A percentile compares a stretch with the other conserved stretches of the same genome.
Conservation (phyloP, 495 filamentous ascomycete species). For the Aspergillus sclerotioniger region DNA sequence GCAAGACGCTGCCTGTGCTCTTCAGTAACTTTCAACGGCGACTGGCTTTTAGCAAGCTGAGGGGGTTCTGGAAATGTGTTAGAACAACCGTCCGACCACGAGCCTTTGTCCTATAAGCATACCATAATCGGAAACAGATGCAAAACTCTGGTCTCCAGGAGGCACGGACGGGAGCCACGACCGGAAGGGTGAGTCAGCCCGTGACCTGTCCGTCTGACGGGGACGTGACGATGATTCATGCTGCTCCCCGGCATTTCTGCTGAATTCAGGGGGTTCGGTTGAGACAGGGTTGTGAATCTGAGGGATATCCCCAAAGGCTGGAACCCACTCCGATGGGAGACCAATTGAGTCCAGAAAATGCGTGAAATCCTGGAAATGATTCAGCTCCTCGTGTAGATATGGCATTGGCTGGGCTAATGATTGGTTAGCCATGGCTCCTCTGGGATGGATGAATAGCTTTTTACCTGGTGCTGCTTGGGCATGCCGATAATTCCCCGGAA, state of each 20-base stretch:
- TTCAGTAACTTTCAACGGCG: constrained; percentile 34
- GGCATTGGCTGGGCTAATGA: constrained; percentile 30
- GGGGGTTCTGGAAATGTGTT: constrained; percentile 27
- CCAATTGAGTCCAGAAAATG: constrained; percentile 43
- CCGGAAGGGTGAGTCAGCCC: constrained; percentile 39
- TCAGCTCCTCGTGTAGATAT: constrained; percentile 38
- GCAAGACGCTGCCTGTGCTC: constrained; percentile 38
- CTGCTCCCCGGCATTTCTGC: constrained; percentile 21
- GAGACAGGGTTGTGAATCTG: constrained; percentile 28
- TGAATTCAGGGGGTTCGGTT: constrained; percentile 24
- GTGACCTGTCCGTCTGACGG: constrained; percentile 26
- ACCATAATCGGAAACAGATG: constrained; percentile 36
- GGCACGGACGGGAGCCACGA: constrained; percentile 43
- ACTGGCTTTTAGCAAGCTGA: constrained; percentile 23
- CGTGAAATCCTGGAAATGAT: constrained; percentile 43
- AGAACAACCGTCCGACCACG: not conserved
- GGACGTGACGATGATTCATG: constrained; percentile 22
- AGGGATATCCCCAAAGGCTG: constrained; percentile 26
- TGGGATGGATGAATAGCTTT: not conserved
- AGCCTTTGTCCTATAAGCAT: constrained; percentile 6
- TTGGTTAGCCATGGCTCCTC: constrained; percentile 2
- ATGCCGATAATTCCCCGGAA: constrained; percentile 35
- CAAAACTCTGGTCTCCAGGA: constrained; percentile 37
- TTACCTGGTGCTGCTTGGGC: constrained; percentile 21
- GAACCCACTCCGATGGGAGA: constrained; percentile 41